Conservation (phyloP, 2,329 filamentous ascomycete species). For the Byssoonygena ceratinophila region DNA sequence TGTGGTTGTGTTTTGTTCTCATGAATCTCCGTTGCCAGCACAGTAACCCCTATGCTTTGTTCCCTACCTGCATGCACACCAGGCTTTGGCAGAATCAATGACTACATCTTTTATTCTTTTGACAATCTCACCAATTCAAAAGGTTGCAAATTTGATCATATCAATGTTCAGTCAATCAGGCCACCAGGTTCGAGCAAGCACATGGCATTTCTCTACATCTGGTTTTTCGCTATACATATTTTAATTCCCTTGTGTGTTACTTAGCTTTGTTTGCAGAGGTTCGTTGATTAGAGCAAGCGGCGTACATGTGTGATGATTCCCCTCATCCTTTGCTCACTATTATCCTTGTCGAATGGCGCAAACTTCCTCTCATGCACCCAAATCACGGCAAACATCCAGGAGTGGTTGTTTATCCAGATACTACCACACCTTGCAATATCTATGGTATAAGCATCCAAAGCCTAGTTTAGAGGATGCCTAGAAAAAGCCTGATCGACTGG, state of each 20-base stretch:
- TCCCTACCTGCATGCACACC: not conserved
- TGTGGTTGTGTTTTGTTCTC: not conserved
- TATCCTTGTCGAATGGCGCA: not conserved
- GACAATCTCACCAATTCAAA: constrained; percentile 1
- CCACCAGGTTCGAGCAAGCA: not conserved
- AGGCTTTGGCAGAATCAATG: constrained; percentile 14
- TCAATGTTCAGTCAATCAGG: not conserved
- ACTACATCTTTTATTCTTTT: not conserved
- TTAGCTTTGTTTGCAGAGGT: not conserved
- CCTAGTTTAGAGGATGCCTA: no score
- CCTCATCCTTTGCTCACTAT: no score
- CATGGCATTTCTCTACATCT: not conserved
- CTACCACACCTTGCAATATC: no score
- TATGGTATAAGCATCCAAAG: no score
- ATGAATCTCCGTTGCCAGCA: not conserved
- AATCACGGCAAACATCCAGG: no score
- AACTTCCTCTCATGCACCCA: no score
- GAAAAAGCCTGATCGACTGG: no score
- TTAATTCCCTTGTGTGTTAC: not conserved
- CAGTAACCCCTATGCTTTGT: not conserved
- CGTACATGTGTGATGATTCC: constrained; percentile 2
- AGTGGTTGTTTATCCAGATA: no score
- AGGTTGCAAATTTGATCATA: not conserved
- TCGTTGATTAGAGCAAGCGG: constrained; percentile 1
- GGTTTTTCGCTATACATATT: not conserved